phyloP scores from a whole-genome alignment of 768 basidiomycete species.

The Candolleomyces aberdarensis region DNA sequence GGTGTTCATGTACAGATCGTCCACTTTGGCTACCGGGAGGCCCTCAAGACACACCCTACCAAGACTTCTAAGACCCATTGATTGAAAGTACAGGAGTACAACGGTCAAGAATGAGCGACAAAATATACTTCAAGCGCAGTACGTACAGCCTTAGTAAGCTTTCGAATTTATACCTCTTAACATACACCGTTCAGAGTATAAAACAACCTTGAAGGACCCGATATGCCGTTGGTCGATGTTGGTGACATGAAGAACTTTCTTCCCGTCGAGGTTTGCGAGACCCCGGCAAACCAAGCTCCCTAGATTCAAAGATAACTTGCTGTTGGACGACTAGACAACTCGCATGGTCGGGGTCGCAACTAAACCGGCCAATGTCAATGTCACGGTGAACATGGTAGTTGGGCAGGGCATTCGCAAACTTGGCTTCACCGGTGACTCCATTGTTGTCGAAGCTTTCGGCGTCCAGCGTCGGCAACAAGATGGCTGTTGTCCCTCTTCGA shows the following conservation, averaged over 20 bases:
- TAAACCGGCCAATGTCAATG: constrained; percentile 65
- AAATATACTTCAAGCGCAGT: constrained; percentile 69
- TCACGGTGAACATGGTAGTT: constrained; percentile 59
- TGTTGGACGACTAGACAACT: constrained; percentile 67
- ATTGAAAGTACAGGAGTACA: constrained; percentile 59
- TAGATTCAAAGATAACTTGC: constrained; percentile 65
- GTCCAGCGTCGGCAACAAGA: constrained; percentile 53
- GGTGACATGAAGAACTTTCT: constrained; percentile 50
- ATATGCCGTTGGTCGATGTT: constrained; percentile 58
- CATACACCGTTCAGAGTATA: constrained; percentile 49
- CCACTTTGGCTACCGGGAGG: constrained; percentile 76
- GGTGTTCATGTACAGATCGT: constrained; percentile 62
- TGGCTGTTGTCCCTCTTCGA: constrained; percentile 73
- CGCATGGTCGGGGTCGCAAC: constrained; percentile 73
- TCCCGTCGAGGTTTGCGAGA: constrained; percentile 74
- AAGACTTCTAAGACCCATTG: constrained; percentile 43
- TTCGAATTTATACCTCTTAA: constrained; percentile 13
- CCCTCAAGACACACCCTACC: constrained; percentile 53
- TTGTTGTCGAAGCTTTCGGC: constrained; percentile 54
- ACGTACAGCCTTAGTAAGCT: constrained; percentile 20
- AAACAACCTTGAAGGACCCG: constrained; percentile 46
- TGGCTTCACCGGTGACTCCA: constrained; percentile 41
- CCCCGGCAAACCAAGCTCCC: constrained; percentile 62
- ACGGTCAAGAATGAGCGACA: constrained; percentile 50
- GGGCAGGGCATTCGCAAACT: constrained; percentile 57